These are phyloP conservation scores for Prunus armeniaca DNA, from an alignment of 306 rosid genomes.

Conservation along the genomic window DNA sequence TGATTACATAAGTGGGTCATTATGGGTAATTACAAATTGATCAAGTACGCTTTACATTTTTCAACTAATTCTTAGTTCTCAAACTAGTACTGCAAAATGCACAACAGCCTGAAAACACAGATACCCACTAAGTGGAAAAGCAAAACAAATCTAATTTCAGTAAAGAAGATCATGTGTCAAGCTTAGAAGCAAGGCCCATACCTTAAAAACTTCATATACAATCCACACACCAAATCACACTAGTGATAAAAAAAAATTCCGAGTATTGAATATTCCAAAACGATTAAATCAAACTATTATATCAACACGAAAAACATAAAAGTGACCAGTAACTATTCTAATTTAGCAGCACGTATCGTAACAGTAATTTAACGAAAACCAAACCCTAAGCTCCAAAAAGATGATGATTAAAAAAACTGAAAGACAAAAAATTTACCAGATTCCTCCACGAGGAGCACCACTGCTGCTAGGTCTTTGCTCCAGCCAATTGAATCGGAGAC, in stretches of 20 bases:
- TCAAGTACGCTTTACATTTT: not conserved
- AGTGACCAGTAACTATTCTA: not conserved
- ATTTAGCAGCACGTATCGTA: not conserved
- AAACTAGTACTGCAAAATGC: not conserved
- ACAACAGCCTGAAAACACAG: not conserved
- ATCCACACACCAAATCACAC: not conserved
- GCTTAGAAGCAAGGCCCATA: not conserved
- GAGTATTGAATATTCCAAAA: not conserved
- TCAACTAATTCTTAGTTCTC: not conserved
- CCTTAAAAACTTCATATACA: not conserved
- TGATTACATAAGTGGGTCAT: not conserved
- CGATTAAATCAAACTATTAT: not conserved
- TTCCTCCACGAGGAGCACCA: slow-evolving; percentile 59
- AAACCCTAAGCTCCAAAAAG: not conserved
- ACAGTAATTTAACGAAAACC: not conserved
- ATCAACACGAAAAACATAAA: not conserved
- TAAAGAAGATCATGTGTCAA: not conserved
- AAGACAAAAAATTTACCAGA: not conserved
- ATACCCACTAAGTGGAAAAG: not conserved
- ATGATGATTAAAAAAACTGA: not conserved
- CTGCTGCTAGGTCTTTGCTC: slow-evolving; percentile 78
- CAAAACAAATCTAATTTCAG: not conserved
- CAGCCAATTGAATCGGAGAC: slow-evolving; percentile 78
- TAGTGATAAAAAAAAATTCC: not conserved
- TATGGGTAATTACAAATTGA: not conserved